Conservation (phyloP, 768 basidiomycete species). For the Pleurotus tuber-regium region DNA sequence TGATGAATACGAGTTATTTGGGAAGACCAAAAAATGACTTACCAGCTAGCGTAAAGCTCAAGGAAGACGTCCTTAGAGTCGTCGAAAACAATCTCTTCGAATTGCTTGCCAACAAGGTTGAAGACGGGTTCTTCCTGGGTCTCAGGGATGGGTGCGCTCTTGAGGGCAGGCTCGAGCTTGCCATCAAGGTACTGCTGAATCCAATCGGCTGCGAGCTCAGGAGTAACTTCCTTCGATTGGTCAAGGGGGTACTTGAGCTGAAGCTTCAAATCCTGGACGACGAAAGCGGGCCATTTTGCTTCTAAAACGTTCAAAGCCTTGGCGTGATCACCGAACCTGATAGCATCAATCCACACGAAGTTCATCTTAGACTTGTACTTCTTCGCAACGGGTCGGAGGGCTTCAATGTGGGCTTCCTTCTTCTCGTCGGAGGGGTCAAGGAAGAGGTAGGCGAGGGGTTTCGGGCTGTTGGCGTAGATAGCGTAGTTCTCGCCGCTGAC, state of each 20-base stretch:
- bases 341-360: slow-evolving; percentile 97
- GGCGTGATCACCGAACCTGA: slow-evolving; percentile 94
- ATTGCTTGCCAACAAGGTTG: slow-evolving; percentile 83
- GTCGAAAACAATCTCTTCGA: slow-evolving; percentile 83
- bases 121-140: slow-evolving; percentile 81
- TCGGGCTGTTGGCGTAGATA: slow-evolving; percentile 73
- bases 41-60: slow-evolving; percentile 98
- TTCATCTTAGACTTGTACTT: slow-evolving; percentile 85
- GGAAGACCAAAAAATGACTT: slow-evolving; percentile 22
- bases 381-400: slow-evolving; percentile 73
- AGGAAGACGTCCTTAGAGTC: slow-evolving; percentile 93
- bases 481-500: slow-evolving; percentile 94
- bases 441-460: slow-evolving; percentile 95
- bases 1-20: slow-evolving; percentile 6
- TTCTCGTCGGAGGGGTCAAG: slow-evolving; percentile 72
- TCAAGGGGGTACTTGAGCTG: slow-evolving; percentile 91
- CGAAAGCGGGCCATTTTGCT: slow-evolving; percentile 90
- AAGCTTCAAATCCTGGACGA: slow-evolving; percentile 79
- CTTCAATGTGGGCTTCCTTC: slow-evolving; percentile 62
- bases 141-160: slow-evolving; percentile 85
- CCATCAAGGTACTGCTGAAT: slow-evolving; percentile 67
- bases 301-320: slow-evolving; percentile 88
- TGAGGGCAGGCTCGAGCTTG: slow-evolving; percentile 78
- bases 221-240: slow-evolving; percentile 59
- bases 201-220: slow-evolving; percentile 55